Base-by-base conservation (phyloP, 306 rosid species). In the Dryas drummondii region DNA sequence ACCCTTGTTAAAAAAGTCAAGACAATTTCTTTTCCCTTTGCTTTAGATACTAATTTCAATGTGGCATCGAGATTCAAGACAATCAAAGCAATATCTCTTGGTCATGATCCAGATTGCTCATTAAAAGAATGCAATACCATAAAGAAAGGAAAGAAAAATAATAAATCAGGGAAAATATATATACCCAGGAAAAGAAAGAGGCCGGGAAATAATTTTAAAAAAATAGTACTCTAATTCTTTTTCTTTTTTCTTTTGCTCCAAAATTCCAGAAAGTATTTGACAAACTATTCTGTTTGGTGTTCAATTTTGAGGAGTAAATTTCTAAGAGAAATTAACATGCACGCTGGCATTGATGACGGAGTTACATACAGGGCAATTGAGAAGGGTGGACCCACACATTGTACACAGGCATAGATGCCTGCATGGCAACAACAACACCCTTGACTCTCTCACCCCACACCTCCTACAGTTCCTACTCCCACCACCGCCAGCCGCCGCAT, bases 381-480 rank as follows among this genome's bases (percentile, higher is more conserved):
- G 79, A 0, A 85, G 47, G 2, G 79, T 74, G 93, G 98, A 88
- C 89, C 96, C 98, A 82, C 98, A 94, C 75, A 69, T 54, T 9
- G 88, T 79, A 61, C 98, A 94, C 13, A 91, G 81, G 73, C 98
- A 94, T 16, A 94, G 81, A 78, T 94, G 98, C 87, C 96, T 88
- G 79, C 98, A 94, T 74, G 97, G 98, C 70, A 94, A 61, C 71
- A 88, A 68, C 83, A 94, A 53, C 81, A 94, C 98, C 63, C 73
- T 78, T n/a, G 97, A 84, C 63, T 94, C 97, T 5, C 85, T 61
- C 52, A 17, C 85, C 81, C 89, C 81, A 64, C 98, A 94, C n/a
- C 52, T 84, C 83, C 67, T 79, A 68, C 98, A 94, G 88, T 65
- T 64, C 74, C 84, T 82, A 11, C 40, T 48, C 26, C 68, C 66